phyloP scores from a whole-genome alignment of 192 early-diverging fungal species.

The Mortierella antarctica region DNA sequence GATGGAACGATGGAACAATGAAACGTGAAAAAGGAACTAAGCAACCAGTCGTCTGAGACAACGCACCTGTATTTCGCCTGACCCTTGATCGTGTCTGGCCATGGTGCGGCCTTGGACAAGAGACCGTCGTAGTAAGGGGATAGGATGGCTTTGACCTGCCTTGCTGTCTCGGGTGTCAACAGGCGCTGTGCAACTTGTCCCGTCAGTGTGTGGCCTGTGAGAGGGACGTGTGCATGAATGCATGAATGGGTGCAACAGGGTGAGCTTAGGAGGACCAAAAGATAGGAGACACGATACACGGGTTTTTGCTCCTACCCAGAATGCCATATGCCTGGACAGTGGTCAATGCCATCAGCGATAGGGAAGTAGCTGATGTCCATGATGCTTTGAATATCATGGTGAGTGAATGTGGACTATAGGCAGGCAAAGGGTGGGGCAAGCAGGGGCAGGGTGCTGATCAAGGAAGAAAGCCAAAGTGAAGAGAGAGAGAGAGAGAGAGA shows the following conservation, averaged over 20 bases:
- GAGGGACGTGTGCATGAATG: background rate
- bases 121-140: conserved; percentile 50
- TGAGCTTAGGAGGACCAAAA: background rate
- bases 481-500: background rate
- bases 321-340: conserved; percentile 38
- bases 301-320: conserved; percentile 16
- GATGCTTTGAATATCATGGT: conserved; percentile 6
- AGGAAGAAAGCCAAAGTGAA: background rate
- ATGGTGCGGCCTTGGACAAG: conserved; percentile 49
- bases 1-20: background rate
- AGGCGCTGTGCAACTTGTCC: conserved; percentile 47
- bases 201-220: conserved; percentile 43
- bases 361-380: background rate
- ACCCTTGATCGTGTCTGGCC: conserved; percentile 50
- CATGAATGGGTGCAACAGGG: background rate
- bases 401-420: background rate
- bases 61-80: conserved; percentile 42
- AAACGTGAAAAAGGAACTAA: background rate
- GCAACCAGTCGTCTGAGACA: too few species aligned
- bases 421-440: background rate
- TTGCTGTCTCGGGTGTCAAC: conserved; percentile 42
- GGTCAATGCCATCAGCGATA: conserved; percentile 10
- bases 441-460: background rate
- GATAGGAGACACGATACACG: background rate
- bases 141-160: conserved; percentile 45